These are phyloP conservation scores for Coccinonectria pachysandricola DNA, from an alignment of 2,329 filamentous ascomycete species.

Conservation along the genomic window DNA sequence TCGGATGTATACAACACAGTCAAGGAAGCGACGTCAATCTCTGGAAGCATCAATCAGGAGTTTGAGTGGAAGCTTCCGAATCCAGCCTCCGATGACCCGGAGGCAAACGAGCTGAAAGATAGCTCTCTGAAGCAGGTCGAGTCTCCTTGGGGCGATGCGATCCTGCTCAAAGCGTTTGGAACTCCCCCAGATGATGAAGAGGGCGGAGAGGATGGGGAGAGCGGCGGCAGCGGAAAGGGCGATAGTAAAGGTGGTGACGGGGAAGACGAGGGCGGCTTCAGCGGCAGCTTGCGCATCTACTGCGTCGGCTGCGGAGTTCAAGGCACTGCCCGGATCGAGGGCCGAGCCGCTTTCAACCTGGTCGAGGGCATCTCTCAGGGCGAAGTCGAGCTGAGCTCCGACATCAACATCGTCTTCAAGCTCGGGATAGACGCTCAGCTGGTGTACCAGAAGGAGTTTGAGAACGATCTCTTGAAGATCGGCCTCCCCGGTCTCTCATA, in stretches of 20 bases:
- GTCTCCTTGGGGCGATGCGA: constrained; percentile 21
- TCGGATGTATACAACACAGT: constrained; percentile 2
- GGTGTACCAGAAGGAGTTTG: constrained; percentile 10
- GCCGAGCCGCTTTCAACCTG: constrained; percentile 16
- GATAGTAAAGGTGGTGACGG: constrained; percentile 1
- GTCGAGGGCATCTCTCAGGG: constrained; percentile 17
- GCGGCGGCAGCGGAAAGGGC: too few species aligned
- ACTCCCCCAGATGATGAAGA: too few species aligned
- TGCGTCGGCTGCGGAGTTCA: constrained; percentile 22
- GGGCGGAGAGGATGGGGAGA: too few species aligned
- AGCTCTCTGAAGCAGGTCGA: constrained; percentile 8
- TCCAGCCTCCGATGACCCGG: constrained; percentile 1
- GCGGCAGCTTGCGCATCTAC: constrained; percentile 17
- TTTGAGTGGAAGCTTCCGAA: constrained; percentile 13
- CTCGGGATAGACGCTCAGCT: constrained; percentile 21
- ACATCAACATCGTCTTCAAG: constrained; percentile 17
- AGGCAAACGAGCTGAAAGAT: constrained; percentile 10
- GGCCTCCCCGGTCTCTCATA: constrained; percentile 17
- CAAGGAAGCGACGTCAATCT: constrained; percentile 3
- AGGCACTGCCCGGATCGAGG: constrained; percentile 17
- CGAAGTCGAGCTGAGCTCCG: constrained; percentile 13
- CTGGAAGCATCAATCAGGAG: constrained; percentile 6
- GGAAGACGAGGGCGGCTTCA: constrained; percentile 5
- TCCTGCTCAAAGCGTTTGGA: constrained; percentile 19
- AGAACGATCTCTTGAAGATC: constrained; percentile 12